These are phyloP conservation scores for Penicillium pancosmium DNA, from an alignment of 495 filamentous ascomycete species.

Conservation along the genomic window DNA sequence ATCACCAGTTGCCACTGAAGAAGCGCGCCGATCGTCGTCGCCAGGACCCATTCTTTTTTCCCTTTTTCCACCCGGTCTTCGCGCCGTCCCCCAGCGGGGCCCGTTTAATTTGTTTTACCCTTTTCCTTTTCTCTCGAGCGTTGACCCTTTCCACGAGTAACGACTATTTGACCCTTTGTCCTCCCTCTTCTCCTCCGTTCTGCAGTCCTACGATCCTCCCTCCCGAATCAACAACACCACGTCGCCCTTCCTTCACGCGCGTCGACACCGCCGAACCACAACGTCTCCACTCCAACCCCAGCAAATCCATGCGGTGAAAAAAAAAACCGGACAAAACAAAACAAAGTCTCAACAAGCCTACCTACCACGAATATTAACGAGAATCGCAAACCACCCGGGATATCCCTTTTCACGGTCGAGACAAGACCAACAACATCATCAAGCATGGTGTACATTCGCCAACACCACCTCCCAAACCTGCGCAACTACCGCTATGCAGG, in stretches of 20 bases:
- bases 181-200: conserved; percentile 4
- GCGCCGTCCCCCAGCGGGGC: conserved; percentile 16
- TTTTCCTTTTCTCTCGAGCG: background rate
- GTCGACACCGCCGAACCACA: background rate
- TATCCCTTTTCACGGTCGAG: background rate
- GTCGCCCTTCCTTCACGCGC: conserved; percentile 1
- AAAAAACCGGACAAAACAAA: conserved; percentile 11
- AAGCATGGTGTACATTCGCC: conserved; percentile 85
- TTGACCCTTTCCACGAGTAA: conserved; percentile 1
- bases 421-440: background rate
- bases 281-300: conserved; percentile 2
- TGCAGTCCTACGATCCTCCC: conserved; percentile 1
- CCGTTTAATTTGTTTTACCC: conserved; percentile 14
- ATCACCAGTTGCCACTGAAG: background rate
- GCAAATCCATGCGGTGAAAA: conserved; percentile 8
- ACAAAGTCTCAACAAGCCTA: background rate
- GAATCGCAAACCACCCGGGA: background rate
- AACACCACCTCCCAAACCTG: conserved; percentile 84
- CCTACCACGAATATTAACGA: conserved; percentile 1
- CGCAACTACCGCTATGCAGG: conserved; percentile 89
- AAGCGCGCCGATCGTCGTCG: conserved; percentile 14
- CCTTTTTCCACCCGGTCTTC: conserved; percentile 10
- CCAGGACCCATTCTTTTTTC: conserved; percentile 11
- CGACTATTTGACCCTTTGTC: background rate
- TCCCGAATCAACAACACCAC: background rate